Percentiles rank a stretch among this genome's conserved stretches.
Conservation (phyloP, 2,329 filamentous ascomycete species). For the Sclerotinia nivalis region DNA sequence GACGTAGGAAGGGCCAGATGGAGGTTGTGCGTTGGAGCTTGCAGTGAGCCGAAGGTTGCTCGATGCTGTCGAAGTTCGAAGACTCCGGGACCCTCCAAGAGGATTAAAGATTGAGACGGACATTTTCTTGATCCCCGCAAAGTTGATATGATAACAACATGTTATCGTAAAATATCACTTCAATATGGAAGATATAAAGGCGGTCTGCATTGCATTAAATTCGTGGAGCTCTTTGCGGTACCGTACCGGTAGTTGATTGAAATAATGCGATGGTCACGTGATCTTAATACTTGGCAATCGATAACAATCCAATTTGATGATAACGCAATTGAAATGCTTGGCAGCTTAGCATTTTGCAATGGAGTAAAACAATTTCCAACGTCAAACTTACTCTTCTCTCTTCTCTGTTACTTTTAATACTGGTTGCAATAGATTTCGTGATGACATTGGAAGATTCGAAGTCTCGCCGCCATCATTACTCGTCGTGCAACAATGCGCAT, state of each 20-base stretch:
- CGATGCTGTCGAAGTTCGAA: conserved; percentile 33
- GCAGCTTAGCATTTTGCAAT: conserved; percentile 6
- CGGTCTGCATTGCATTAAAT: conserved; percentile 18
- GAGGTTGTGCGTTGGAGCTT: conserved; percentile 23
- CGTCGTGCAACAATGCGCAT: background rate
- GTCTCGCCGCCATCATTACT: background rate
- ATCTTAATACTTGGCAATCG: background rate
- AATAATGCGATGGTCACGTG: background rate
- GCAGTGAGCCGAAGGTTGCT: conserved; percentile 29
- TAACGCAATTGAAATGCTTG: background rate
- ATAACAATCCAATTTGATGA: background rate
- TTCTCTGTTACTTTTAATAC: background rate
- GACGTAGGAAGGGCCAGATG: conserved; percentile 52
- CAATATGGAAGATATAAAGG: conserved; percentile 14
- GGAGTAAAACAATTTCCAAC: conserved; percentile 7
- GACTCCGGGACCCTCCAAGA: conserved; percentile 34
- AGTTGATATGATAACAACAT: conserved; percentile 25
- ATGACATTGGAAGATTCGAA: background rate
- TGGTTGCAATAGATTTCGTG: background rate
- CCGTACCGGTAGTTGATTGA: background rate
- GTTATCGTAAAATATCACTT: conserved; percentile 17
- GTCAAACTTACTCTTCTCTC: background rate
- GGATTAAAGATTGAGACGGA: conserved; percentile 33
- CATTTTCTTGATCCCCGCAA: conserved; percentile 27
- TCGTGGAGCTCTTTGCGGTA: conserved; percentile 10